Evolutionary conservation across 2,329 filamentous ascomycete species (phyloP).

Genomic region (Colletotrichum sp.): DNA sequence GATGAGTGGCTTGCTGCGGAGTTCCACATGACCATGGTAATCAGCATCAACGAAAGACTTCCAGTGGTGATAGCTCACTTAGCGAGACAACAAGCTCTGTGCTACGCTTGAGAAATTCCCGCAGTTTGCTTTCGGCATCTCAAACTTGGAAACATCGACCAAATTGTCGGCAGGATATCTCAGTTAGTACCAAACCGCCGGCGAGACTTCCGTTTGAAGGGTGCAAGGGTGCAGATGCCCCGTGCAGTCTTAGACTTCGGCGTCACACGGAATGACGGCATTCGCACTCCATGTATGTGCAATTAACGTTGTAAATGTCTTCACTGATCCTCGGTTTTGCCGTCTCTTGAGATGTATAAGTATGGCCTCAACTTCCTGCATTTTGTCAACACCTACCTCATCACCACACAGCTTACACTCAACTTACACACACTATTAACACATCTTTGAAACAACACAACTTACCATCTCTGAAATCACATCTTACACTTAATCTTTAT

Average conservation of each 20-base stretch:
- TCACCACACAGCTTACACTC: not conserved
- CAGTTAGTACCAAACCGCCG: not conserved
- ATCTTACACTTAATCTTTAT: not conserved
- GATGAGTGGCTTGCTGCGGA: not conserved
- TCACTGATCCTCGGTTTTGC: not conserved
- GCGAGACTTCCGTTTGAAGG: not conserved
- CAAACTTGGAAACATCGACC: fast-evolving
- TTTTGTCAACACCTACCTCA: not conserved
- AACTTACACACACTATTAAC: not conserved
- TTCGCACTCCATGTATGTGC: not conserved
- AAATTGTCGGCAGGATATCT: not conserved
- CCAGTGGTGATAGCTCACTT: not conserved
- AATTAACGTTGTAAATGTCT: not conserved
- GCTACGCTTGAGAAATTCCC: not conserved
- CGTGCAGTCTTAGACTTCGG: not conserved
- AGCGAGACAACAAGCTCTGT: not conserved
- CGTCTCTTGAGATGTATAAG: not conserved
- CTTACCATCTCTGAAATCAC: fast-evolving
- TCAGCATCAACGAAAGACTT: not conserved
- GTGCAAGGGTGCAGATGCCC: not conserved
- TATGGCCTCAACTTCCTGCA: not conserved
- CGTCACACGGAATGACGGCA: not conserved
- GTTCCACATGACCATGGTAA: not conserved
- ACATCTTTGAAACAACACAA: fast-evolving
- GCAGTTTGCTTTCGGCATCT: not conserved